A percentile compares a stretch with the other conserved stretches of the same genome.
phyloP scores from a whole-genome alignment of 177 flowering plant genomes.

The Vitis hybrid region DNA sequence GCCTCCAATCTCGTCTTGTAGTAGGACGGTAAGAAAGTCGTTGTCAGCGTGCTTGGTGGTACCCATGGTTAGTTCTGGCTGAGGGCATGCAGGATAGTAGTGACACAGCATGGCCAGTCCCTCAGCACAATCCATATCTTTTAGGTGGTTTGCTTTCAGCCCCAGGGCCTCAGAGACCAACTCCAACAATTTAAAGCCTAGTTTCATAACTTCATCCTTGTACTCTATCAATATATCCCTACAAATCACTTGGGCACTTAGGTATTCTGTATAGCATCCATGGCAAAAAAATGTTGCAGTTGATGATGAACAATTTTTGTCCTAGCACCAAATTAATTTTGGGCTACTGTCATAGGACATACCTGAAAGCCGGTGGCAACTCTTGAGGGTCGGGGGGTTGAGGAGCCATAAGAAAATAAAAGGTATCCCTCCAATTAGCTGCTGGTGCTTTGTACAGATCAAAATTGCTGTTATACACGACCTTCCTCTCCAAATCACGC shows the following conservation, averaged over 20 bases:
- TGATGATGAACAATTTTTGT: too few species aligned
- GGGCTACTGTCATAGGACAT: not conserved
- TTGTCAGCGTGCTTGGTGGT: conserved; percentile 17
- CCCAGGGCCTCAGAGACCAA: conserved; percentile 27
- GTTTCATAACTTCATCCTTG: conserved; percentile 13
- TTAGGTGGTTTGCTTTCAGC: conserved; percentile 9
- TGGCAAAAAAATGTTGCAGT: too few species aligned
- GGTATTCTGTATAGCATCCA: too few species aligned
- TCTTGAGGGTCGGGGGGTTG: conserved; percentile 19
- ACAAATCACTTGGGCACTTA: not conserved
- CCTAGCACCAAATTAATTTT: too few species aligned
- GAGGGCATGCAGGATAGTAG: conserved; percentile 29
- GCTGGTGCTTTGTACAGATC: conserved; percentile 16
- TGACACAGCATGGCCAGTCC: conserved; percentile 8
- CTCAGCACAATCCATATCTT: conserved; percentile 12
- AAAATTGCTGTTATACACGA: conserved; percentile 22
- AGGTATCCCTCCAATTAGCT: conserved; percentile 29
- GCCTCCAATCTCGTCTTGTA: conserved; percentile 31
- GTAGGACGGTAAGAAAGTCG: conserved; percentile 21
- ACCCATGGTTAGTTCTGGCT: conserved; percentile 26
- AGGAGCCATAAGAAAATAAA: conserved; percentile 17
- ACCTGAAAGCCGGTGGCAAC: conserved; percentile 23
- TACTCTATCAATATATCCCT: conserved; percentile 14
- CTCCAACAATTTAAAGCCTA: conserved; percentile 12
- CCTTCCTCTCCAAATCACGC: conserved; percentile 7